A percentile compares a stretch with the other conserved stretches of the same genome.
Conservation (phyloP, 2,329 filamentous ascomycete species). For the Claviceps quebecensis region DNA sequence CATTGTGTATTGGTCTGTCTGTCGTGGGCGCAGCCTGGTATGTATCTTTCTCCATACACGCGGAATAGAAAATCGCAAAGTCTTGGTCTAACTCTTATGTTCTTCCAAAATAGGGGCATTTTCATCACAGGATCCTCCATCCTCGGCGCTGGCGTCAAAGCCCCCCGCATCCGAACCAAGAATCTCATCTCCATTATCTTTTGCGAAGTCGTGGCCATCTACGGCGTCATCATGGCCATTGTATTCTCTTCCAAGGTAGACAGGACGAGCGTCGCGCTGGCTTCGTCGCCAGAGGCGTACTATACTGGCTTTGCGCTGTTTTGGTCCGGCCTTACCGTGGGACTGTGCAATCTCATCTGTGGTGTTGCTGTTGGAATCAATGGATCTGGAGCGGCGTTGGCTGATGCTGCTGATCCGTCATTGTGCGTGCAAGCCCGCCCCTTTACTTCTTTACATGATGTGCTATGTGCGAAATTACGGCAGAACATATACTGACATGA, state of each 20-base stretch:
- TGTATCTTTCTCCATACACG: neutral
- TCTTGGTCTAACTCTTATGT: neutral
- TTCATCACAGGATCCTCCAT: constrained; percentile 98
- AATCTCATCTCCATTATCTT: constrained; percentile 99
- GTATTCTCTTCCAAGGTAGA: constrained; percentile 86
- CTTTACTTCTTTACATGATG: neutral
- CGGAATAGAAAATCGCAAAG: neutral
- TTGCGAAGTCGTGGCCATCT: constrained; percentile 98
- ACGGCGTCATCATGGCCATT: constrained; percentile 99
- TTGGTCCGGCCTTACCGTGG: constrained; percentile 90
- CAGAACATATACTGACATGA: constrained; percentile 10
- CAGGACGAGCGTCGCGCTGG: constrained; percentile 44
- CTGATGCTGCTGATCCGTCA: constrained; percentile 82
- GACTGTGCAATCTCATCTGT: constrained; percentile 89
- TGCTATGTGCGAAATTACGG: no score
- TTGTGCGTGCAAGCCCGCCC: constrained; percentile 47
- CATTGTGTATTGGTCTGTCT: constrained; percentile 86
- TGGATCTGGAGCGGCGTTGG: constrained; percentile 87
- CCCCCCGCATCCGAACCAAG: constrained; percentile 95
- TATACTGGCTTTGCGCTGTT: constrained; percentile 94
- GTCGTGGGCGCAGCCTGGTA: constrained; percentile 97
- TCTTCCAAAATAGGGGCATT: constrained; percentile 59
- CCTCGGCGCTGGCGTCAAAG: constrained; percentile 88
- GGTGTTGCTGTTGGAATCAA: constrained; percentile 97
- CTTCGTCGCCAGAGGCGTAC: constrained; percentile 67